Percentiles rank a stretch among this genome's conserved stretches.
Conservation (phyloP, 768 basidiomycete genomes). For the Udeniomyces megalosporus region DNA sequence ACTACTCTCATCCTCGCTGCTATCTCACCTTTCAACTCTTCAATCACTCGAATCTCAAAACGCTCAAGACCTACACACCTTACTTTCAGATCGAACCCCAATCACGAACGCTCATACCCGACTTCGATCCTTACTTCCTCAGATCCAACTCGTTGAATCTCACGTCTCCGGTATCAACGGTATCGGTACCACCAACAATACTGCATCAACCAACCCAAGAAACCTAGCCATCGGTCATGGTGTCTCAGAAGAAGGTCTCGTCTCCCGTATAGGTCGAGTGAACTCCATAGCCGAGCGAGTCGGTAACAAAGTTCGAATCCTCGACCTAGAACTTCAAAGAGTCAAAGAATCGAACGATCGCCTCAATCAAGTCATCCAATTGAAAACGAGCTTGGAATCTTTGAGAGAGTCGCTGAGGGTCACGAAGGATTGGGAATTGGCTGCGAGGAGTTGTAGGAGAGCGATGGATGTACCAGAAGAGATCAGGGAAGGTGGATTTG, state of each 20-base stretch:
- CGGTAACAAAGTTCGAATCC: constrained; percentile 68
- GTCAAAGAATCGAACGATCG: constrained; percentile 81
- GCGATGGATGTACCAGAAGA: constrained; percentile 70
- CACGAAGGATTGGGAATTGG: constrained; percentile 93
- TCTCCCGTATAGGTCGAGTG: constrained; percentile 27
- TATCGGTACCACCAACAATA: no score
- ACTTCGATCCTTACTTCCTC: background rate
- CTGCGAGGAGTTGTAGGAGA: constrained; percentile 72
- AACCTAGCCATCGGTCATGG: background rate
- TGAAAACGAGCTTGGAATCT: constrained; percentile 51
- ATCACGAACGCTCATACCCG: constrained; percentile 1
- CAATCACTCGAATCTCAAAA: constrained; percentile 10
- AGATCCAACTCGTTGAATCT: constrained; percentile 10
- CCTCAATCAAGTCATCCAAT: constrained; percentile 81
- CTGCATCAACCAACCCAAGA: background rate
- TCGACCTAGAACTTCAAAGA: constrained; percentile 86
- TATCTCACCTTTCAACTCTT: constrained; percentile 11
- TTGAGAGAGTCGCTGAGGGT: constrained; percentile 41
- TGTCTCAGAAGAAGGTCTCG: constrained; percentile 22
- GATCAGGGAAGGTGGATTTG: constrained; percentile 68
- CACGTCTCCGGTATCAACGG: background rate
- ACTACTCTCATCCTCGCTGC: constrained; percentile 6
- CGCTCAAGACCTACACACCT: constrained; percentile 1
- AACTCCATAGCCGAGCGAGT: constrained; percentile 47
- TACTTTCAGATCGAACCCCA: constrained; percentile 3